These are phyloP conservation scores for Vanilla planifolia DNA, from an alignment of 106 monocot genomes.

Conservation along the genomic window DNA sequence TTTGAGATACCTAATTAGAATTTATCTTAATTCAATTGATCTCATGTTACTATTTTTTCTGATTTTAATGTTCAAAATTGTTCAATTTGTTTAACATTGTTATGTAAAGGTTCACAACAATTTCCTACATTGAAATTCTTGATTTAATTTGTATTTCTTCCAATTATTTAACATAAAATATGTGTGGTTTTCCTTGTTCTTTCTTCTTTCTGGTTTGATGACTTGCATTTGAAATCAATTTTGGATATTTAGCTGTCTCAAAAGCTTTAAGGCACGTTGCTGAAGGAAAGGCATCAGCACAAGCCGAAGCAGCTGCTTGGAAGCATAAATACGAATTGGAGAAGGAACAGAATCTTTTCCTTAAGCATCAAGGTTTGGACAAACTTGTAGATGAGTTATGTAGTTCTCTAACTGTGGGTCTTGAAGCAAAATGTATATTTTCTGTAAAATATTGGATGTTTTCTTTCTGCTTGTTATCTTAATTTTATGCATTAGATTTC, in stretches of 20 bases:
- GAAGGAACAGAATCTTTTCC: conserved; percentile 44
- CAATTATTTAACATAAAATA: not conserved
- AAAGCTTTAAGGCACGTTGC: conserved; percentile 80
- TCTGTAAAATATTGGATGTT: too few species aligned
- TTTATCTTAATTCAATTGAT: too few species aligned
- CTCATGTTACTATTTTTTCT: too few species aligned
- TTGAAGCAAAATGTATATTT: not conserved
- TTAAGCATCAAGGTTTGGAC: conserved; percentile 49
- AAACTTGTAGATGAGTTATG: not conserved
- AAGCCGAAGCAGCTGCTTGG: conserved; percentile 91
- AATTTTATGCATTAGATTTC: too few species aligned
- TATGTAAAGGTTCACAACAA: not conserved
- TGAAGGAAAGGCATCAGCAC: conserved; percentile 86
- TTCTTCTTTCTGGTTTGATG: conserved; percentile 3
- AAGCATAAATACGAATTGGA: conserved; percentile 89
- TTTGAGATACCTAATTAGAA: too few species aligned
- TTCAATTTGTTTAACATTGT: not conserved
- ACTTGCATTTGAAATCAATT: conserved; percentile 10
- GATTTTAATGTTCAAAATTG: not conserved
- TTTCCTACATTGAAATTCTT: not conserved
- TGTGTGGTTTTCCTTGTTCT: not conserved
- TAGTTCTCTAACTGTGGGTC: not conserved
- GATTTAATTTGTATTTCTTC: not conserved
- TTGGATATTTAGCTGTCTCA: conserved; percentile 66
- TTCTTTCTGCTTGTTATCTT: too few species aligned